A percentile compares a stretch with the other conserved stretches of the same genome.
phyloP scores from a whole-genome alignment of 1,284 basidiomycete genomes.

The Neolentinus lepideus region DNA sequence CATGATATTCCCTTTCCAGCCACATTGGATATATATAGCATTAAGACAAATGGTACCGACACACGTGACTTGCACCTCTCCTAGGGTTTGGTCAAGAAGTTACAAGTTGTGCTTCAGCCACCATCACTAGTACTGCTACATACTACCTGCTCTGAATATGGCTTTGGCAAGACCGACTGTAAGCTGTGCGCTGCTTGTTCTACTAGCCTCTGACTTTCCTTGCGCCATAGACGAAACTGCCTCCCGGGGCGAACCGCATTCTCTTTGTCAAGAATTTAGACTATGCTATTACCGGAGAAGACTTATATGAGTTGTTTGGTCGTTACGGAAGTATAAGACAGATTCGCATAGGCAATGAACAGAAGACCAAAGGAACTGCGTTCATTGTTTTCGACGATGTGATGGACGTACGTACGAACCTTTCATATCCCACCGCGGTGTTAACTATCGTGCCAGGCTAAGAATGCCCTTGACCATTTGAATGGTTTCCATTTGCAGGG shows the following conservation, averaged over 20 bases:
- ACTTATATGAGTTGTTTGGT: constrained; percentile 96
- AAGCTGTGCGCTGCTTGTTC: constrained; percentile 16
- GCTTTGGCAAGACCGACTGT: constrained; percentile 61
- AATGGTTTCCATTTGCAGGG: constrained; percentile 99
- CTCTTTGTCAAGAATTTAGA: constrained; percentile 89
- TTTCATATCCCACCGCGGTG: constrained; percentile 7
- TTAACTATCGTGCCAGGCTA: constrained; percentile 48
- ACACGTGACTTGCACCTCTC: no score
- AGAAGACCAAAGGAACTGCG: constrained; percentile 92
- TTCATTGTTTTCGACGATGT: constrained; percentile 91
- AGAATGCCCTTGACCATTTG: constrained; percentile 92
- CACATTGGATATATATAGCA: no score
- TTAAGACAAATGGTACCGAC: no score
- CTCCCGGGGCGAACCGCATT: constrained; percentile 79
- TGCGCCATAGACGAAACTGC: constrained; percentile 60
- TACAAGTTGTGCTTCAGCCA: neutral
- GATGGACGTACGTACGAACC: constrained; percentile 64
- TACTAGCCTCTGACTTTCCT: constrained; percentile 2
- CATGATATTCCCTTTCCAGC: no score
- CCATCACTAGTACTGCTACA: neutral
- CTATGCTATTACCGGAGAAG: constrained; percentile 91
- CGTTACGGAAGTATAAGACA: constrained; percentile 97
- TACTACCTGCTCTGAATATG: neutral
- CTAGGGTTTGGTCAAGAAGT: no score
- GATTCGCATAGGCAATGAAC: constrained; percentile 87